These are phyloP conservation scores for Arabis alpina DNA, from an alignment of 345 rosid genomes.

Conservation along the genomic window DNA sequence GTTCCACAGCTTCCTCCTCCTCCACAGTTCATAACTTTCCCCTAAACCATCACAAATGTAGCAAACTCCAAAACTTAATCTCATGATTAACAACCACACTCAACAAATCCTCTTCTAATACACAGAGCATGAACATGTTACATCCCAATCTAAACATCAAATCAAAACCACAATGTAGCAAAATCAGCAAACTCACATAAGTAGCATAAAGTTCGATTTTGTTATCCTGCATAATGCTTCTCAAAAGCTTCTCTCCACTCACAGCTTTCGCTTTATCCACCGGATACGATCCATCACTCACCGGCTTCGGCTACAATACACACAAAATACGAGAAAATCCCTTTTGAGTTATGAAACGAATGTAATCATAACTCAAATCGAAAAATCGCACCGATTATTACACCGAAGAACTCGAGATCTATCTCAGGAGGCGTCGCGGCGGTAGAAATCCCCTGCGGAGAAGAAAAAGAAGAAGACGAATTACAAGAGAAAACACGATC, in stretches of 20 bases:
- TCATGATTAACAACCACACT: neutral
- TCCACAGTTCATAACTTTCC: slow-evolving; percentile 93
- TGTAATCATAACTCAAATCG: neutral
- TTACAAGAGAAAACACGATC: slow-evolving; percentile 36
- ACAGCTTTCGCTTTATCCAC: slow-evolving; percentile 64
- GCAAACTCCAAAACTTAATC: neutral
- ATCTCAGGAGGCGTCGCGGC: slow-evolving; percentile 58
- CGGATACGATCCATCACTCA: slow-evolving; percentile 62
- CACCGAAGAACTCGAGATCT: slow-evolving; percentile 80
- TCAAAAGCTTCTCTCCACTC: slow-evolving; percentile 82
- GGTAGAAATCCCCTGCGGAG: slow-evolving; percentile 18
- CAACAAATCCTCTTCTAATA: neutral
- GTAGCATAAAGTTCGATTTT: slow-evolving; percentile 85
- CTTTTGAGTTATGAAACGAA: slow-evolving; percentile 9
- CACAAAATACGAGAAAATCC: neutral
- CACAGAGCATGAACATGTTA: neutral
- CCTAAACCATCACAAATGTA: slow-evolving; percentile 49
- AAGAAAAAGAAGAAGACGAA: slow-evolving; percentile 34
- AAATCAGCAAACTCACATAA: slow-evolving; percentile 60
- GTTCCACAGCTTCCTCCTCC: slow-evolving; percentile 97
- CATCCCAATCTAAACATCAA: too few species aligned
- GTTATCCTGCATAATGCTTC: slow-evolving; percentile 78
- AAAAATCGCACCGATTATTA: slow-evolving; percentile 40
- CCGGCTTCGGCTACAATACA: slow-evolving; percentile 67
- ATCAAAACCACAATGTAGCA: neutral